Evolutionary conservation across 2,329 filamentous ascomycete species (phyloP), one percentile per base, ranked within the genome.

Genomic region (Venturia oleaginea): DNA sequence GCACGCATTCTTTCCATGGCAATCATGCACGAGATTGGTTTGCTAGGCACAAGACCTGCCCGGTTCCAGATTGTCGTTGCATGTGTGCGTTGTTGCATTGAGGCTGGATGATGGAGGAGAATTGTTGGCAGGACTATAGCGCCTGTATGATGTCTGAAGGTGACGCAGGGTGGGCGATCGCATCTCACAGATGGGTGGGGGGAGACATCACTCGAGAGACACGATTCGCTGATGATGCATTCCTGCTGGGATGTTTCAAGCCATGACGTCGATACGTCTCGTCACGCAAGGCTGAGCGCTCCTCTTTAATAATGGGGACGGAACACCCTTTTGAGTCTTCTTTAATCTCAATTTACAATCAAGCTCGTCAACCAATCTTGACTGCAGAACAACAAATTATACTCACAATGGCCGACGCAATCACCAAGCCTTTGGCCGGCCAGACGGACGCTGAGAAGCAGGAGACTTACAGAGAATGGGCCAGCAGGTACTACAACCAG

Each of bases 11-110:
- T 0, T 86, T 83, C 68, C 85, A 88, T 75, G 84, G 82, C 3
- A 77, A 84, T 72, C 85, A 87, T 76, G 85, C 85, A 13, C 75
- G 79, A 68, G 79, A 81, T 66, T 88, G 85, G 85, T 88, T 87
- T 72, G 73, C 71, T 27, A 78, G 77, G 68, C 80, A 83, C 72
- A 74, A 74, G 43, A 78, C 79, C 68, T 85, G 83, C 75, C 80
- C 83, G 1, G 81, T 83, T 66, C 79, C 81, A 63, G 80, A 81
- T 68, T 85, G 83, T 70, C 73, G 76, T 66, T 85, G 83, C 69
- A 74, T 79, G 69, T 85, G 82, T 74, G 79, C 76, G 27, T 34
- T 62, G 27, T 57, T 65, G n/a, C 64, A 65, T n/a, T 65, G 48
- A 63, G 37, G 4, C 51, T 19, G 48, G 48, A 55, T 6, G 4